These are phyloP conservation scores for Aspergillus olivimuriae DNA, from an alignment of 495 filamentous ascomycete species.

Conservation along the genomic window DNA sequence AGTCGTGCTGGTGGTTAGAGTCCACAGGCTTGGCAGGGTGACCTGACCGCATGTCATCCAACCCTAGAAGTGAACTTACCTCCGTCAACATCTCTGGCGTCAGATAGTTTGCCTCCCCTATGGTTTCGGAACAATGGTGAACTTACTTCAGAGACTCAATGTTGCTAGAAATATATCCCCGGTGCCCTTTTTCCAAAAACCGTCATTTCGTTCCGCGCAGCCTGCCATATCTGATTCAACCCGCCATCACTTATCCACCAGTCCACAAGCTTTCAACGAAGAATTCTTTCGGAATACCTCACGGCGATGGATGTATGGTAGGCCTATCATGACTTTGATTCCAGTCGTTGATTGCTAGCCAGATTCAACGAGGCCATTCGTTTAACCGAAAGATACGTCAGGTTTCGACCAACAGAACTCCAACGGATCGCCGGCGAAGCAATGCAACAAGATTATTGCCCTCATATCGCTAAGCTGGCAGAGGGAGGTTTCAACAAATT, in stretches of 20 bases:
- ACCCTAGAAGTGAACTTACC: too few relatives aligned
- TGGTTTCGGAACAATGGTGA: background rate
- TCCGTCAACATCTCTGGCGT: too few relatives aligned
- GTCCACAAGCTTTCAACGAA: conserved; percentile 9
- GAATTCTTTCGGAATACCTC: conserved; percentile 26
- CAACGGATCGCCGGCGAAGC: conserved; percentile 24
- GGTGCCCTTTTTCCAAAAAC: conserved; percentile 8
- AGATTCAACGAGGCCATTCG: conserved; percentile 25
- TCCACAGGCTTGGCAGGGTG: too few relatives aligned
- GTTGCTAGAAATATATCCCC: conserved; percentile 8
- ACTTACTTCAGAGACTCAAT: background rate
- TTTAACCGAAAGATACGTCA: conserved; percentile 23
- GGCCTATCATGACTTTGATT: conserved; percentile 4
- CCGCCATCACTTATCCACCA: conserved; percentile 18
- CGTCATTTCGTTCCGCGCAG: conserved; percentile 11
- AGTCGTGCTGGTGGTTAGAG: too few relatives aligned
- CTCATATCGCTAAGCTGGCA: conserved; percentile 21
- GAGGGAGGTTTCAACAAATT: conserved; percentile 34
- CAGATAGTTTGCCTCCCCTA: too few relatives aligned
- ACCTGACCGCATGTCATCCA: too few relatives aligned
- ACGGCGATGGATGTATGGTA: conserved; percentile 19
- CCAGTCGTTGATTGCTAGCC: conserved; percentile 3
- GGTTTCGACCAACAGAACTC: conserved; percentile 24
- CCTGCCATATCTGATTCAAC: conserved; percentile 13
- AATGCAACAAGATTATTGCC: conserved; percentile 22